phyloP scores from a whole-genome alignment of 2,329 filamentous ascomycete species.

The Claviceps pazoutovae region DNA sequence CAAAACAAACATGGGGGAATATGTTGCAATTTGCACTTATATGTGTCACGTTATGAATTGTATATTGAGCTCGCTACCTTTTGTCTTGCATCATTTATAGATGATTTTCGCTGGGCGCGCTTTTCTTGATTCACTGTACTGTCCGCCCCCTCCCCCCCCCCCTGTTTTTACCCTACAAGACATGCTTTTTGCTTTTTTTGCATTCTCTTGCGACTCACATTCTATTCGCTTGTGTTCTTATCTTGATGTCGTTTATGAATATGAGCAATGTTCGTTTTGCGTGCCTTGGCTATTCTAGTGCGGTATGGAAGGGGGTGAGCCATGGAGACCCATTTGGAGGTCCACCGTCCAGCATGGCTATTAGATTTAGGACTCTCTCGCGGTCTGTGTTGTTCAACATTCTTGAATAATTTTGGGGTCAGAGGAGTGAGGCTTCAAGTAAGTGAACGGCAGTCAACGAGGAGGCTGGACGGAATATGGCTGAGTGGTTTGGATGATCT shows the following conservation, averaged over 20 bases:
- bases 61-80: slow-evolving; percentile 16
- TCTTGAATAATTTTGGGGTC: not conserved
- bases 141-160: not conserved
- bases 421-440: no score
- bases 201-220: slow-evolving; percentile 8
- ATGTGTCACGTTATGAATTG: slow-evolving; percentile 17
- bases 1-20: slow-evolving; percentile 2
- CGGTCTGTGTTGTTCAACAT: not conserved
- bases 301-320: not conserved
- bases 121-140: not conserved
- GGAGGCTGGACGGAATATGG: not conserved
- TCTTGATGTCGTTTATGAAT: not conserved
- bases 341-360: not conserved
- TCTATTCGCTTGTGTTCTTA: slow-evolving; percentile 1
- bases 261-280: not conserved
- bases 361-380: not conserved
- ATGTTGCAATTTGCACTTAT: slow-evolving; percentile 1
- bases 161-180: slow-evolving; percentile 10
- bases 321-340: not conserved
- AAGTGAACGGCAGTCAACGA: not conserved
- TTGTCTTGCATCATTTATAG: slow-evolving; percentile 14
- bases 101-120: slow-evolving; percentile 12
- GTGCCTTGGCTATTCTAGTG: not conserved
- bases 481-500: slow-evolving; percentile 1
- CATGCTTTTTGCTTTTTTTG: slow-evolving; percentile 8